Evolutionary conservation across 208 protist genomes (phyloP), one percentile per base, ranked within the genome.

Genomic region (Dictyostelium gargantuum): DNA sequence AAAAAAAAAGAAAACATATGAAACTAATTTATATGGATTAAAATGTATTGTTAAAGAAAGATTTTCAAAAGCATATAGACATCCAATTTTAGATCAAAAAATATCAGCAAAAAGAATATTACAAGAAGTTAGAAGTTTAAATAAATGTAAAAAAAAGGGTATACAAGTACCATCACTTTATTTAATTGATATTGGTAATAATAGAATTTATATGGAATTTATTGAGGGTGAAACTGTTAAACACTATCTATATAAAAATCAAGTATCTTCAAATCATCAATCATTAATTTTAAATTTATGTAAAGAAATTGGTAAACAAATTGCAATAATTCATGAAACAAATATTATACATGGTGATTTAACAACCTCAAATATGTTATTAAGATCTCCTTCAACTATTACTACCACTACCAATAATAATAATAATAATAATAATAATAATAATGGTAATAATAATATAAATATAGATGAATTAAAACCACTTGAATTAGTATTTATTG

Each of bases 321-420:
- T 99, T 44, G 97, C 95, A 21, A 91, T 72, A 46, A 94, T 99
- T 75, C 99, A 99, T 95, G 97, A 97, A 70, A 94, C 91, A 8
- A 95, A 97, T 84, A 93, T 99, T 29, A 96, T 99, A 52, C 99
- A 99, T 94, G 99, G 99, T 23, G 99, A 99, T 94, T 95, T 99
- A 19, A 99, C 99, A n/a, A 99, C 98, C 8, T 99, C 98, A 11
- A 99, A 99, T 93, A 98, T 99, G 46, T 96, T 99, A 48, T 95
- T 95, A 46, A 32, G 56, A 73, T 4, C 10, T 4, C 4, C 3
- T 21, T 32, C 32, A 23, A n/a, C n/a, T n/a, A 50, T 50, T 50
- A 50, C 46, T 10, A 40, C 5, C 6, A 6, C 10, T 48, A 3
- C 3, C 10, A 50, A 50, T 13, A 9, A 50, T 8, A 50, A 9